Percentiles rank a stretch among this genome's conserved stretches.
These are phyloP conservation scores for Urostyla sp. DNA, from an alignment of 73 alveolate genomes.

Conservation along the genomic window DNA sequence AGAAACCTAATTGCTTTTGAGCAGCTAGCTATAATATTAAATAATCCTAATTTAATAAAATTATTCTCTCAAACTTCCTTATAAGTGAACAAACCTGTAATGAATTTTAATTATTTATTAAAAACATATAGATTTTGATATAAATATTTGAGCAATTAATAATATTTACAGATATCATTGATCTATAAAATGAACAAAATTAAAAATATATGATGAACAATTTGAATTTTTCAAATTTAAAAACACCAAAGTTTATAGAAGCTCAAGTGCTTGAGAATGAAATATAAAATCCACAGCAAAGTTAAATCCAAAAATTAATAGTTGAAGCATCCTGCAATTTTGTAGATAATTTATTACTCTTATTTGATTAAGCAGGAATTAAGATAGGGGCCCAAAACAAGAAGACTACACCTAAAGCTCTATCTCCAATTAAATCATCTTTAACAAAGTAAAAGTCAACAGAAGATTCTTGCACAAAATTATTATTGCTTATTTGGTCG, in stretches of 20 bases:
- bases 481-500: conserved; percentile 29
- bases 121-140: too few relatives aligned
- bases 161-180: conserved; percentile 14
- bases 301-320: conserved; percentile 34
- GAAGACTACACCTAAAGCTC: not conserved
- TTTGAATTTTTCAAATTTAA: conserved; percentile 7
- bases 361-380: conserved; percentile 32
- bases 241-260: conserved; percentile 45
- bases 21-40: conserved; percentile 24
- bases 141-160: conserved; percentile 30
- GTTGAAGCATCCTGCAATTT: conserved; percentile 33
- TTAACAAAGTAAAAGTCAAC: conserved; percentile 5
- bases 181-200: conserved; percentile 13
- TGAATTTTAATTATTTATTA: too few relatives aligned
- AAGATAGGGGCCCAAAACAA: conserved; percentile 12
- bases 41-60: conserved; percentile 37
- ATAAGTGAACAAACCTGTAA: conserved; percentile 38
- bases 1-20: conserved; percentile 34
- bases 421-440: not conserved
- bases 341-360: conserved; percentile 34
- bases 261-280: conserved; percentile 45
- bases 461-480: conserved; percentile 33
- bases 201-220: conserved; percentile 20
- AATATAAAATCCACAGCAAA: conserved; percentile 18
- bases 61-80: conserved; percentile 38